Conservation (phyloP, 2,329 filamentous ascomycete species). For the Penicillium sp. region DNA sequence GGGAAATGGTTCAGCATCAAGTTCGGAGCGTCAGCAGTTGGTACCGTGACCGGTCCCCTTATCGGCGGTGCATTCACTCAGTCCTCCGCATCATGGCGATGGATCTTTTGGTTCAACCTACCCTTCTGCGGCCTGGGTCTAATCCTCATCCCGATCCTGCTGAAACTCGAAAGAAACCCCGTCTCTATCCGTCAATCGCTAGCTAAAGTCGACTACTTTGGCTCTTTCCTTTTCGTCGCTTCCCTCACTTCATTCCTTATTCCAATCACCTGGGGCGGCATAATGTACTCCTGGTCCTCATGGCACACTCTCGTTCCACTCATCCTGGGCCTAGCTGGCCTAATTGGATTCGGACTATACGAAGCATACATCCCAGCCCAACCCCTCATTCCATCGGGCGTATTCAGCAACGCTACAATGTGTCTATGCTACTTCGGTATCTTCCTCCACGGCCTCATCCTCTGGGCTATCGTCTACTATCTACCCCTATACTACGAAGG, state of each 20-base stretch:
- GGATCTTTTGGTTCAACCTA: constrained; percentile 35
- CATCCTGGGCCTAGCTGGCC: constrained; percentile 26
- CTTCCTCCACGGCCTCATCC: constrained; percentile 41
- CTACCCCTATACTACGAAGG: constrained; percentile 44
- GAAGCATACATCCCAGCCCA: constrained; percentile 10
- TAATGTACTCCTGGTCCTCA: constrained; percentile 30
- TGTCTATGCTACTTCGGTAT: constrained; percentile 33
- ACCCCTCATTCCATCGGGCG: constrained; percentile 40
- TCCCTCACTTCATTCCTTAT: constrained; percentile 32
- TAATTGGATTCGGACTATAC: constrained; percentile 23
- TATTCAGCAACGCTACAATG: constrained; percentile 48
- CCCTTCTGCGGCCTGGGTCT: constrained; percentile 26
- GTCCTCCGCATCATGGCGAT: constrained; percentile 23
- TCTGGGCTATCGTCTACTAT: constrained; percentile 50
- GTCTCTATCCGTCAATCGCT: constrained; percentile 6
- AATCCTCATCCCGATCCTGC: constrained; percentile 24
- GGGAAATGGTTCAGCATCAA: constrained; percentile 30
- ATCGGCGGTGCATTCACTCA: constrained; percentile 30
- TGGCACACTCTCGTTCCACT: constrained; percentile 31
- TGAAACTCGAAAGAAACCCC: constrained; percentile 6
- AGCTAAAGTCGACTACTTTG: constrained; percentile 30
- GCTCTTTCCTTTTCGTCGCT: constrained; percentile 29
- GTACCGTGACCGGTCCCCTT: constrained; percentile 50
- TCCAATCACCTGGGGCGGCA: constrained; percentile 33
- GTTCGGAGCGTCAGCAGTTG: constrained; percentile 31